Conservation (phyloP, 495 filamentous ascomycete species). For the Penicillium angulare region DNA sequence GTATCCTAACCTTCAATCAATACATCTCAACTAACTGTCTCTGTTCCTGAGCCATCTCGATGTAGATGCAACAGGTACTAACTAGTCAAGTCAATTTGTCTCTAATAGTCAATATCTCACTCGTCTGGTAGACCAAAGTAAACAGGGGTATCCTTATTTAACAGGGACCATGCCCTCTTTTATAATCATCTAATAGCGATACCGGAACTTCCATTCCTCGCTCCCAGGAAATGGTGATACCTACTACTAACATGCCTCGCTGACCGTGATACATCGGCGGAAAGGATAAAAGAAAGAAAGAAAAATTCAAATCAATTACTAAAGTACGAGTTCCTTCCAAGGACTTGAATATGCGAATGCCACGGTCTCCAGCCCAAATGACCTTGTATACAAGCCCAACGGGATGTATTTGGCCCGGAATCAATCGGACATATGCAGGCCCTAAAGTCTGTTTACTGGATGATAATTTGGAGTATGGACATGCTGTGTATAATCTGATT, state of each 20-base stretch:
- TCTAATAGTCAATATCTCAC: no score
- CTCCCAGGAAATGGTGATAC: not conserved
- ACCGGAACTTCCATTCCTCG: not conserved
- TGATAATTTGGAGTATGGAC: no score
- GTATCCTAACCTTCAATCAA: not conserved
- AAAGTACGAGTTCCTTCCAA: not conserved
- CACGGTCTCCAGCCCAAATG: not conserved
- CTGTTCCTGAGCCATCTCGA: not conserved
- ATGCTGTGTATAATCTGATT: not conserved
- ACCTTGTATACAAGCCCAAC: not conserved
- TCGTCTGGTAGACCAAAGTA: no score
- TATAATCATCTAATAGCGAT: not conserved
- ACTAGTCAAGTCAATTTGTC: no score
- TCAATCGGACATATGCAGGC: conserved; percentile 6
- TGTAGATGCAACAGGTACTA: no score
- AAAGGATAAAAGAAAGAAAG: not conserved
- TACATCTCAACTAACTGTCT: not conserved
- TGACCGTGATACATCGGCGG: not conserved
- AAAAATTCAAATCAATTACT: not conserved
- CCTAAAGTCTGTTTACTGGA: not conserved
- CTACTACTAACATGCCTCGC: not conserved
- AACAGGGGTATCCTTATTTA: not conserved
- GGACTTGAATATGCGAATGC: no score
- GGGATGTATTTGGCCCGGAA: conserved; percentile 6
- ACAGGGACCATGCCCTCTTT: not conserved